Evolutionary conservation across 768 basidiomycete species (phyloP), one percentile per base, ranked within the genome.

Genomic region (Mycena olivaceomarginata): DNA sequence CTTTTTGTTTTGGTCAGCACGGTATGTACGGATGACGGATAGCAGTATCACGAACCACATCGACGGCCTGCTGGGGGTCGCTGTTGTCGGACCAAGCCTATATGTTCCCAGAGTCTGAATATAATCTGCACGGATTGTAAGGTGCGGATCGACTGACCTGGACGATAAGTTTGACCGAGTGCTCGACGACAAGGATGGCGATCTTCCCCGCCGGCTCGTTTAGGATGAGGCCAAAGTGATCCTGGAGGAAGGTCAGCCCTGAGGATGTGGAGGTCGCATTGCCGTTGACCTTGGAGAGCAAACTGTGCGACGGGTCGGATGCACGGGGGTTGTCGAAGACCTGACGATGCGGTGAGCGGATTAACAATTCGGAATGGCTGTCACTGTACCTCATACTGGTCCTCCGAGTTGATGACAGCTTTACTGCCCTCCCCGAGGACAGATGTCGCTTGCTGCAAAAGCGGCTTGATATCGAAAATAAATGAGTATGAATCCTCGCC

Each of bases 151-250:
- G 78, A 31, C 85, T 46, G 45, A 89, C 89, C 74, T 87, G 79
- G 39, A 94, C 93, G 53, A 95, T 90, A 37, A 91, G 84, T 69
- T 90, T 90, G 69, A 94, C 93, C 15, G 87, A 85, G 82, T 95
- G 84, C 79, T 91, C 90, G 15, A 94, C 94, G 16, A 96, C 90
- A 39, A 93, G 83, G 80, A 91, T 89, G 10, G 94, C 94, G 66
- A 95, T 91, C 82, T 94, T 93, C 5, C 94, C 94, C 13, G 94
- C 94, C 0, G 94, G 93, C 80, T 94, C 93, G 82, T 95, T 95
- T 67, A 94, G 86, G 68, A 94, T 92, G 57, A 94, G 89, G 6
- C 87, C 91, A 80, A 95, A 94, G 83, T 95, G 94, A 81, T 94
- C 94, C 92, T 94, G 74, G 4, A 74, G 63, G 40, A 60, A 11